Evolutionary conservation across 257 asterid genomes (phyloP), one percentile per base, ranked within the genome.

Genomic region (Apocynum venetum): DNA sequence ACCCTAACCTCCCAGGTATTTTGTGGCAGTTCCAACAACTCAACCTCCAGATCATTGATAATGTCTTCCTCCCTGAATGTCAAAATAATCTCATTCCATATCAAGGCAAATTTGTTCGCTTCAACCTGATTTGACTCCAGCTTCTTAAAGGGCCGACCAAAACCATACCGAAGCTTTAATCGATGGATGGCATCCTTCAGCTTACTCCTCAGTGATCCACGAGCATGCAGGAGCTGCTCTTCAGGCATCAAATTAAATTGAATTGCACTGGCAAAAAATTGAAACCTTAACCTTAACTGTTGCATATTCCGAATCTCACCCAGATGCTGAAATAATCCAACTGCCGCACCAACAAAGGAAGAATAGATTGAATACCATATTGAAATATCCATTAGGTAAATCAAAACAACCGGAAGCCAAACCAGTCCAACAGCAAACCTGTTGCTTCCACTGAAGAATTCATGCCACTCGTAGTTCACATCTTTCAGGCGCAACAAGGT

Each of bases 221-320:
- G 85, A 48, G 88, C 84, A 83, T 86, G 86, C 90, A 96, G 64
- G 35, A 91, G 86, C 96, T 96, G 99, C 86, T 96, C 99, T 90
- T 96, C 97, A 20, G 99, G 99, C 98, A 96, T 93, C 83, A 96
- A 90, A 83, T 93, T 96, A 79, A 96, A 96, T 86, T 93, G 98
- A 72, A 96, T 91, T 56, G 99, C 98, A 84, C 98, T 96, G 15
- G 99, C 99, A 82, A 96, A 96, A 85, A 96, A 93, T 84, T 96
- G 99, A 80, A 96, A 96, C 80, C 99, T 91, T 90, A 96, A 86
- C 83, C 98, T 86, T 85, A 96, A 75, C 81, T 96, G 99, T 76
- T 92, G 96, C 91, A 96, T 91, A 88, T 90, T 89, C 65, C 99
- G 96, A 60, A 96, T 96, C 89, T 96, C 99, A 64, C 99, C 99